Conservation (phyloP, 805 yeast species). For the Candida arabinofermentans region DNA sequence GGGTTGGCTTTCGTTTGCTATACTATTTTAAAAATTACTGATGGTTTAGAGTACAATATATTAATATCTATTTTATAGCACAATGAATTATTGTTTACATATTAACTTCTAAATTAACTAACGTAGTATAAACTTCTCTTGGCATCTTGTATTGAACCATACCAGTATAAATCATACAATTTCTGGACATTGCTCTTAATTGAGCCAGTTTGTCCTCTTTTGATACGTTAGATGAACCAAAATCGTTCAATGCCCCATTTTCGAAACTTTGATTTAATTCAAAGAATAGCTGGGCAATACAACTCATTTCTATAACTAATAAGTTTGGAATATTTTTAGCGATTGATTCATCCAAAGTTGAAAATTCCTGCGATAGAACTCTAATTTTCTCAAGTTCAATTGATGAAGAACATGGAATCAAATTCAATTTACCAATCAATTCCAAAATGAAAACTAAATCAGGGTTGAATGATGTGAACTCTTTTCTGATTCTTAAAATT, state of each 20-base stretch:
- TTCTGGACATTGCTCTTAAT: constrained; percentile 64
- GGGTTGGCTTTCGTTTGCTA: too few relatives aligned
- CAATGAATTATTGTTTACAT: constrained; percentile 13
- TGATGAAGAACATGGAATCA: constrained; percentile 56
- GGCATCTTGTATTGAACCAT: constrained; percentile 94
- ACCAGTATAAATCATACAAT: constrained; percentile 93
- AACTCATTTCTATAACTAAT: constrained; percentile 76
- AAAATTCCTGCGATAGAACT: constrained; percentile 60
- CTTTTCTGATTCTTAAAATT: constrained; percentile 63
- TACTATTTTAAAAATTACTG: too few relatives aligned
- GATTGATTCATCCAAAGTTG: constrained; percentile 61
- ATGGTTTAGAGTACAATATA: too few relatives aligned
- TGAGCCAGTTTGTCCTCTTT: constrained; percentile 52
- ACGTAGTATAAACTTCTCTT: constrained; percentile 67
- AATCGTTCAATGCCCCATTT: constrained; percentile 4
- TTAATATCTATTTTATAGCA: too few relatives aligned
- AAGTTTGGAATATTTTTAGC: constrained; percentile 77
- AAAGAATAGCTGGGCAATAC: constrained; percentile 56
- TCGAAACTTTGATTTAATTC: constrained; percentile 37
- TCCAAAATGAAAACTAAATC: constrained; percentile 43
- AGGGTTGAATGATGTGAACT: constrained; percentile 48
- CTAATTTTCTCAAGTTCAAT: constrained; percentile 57
- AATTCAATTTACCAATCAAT: constrained; percentile 52
- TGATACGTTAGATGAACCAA: constrained; percentile 31
- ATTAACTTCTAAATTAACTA: constrained; percentile 56